Evolutionary conservation across 352 stramenopile genomes (phyloP).

Genomic region (Halophytophthora batemanensis): DNA sequence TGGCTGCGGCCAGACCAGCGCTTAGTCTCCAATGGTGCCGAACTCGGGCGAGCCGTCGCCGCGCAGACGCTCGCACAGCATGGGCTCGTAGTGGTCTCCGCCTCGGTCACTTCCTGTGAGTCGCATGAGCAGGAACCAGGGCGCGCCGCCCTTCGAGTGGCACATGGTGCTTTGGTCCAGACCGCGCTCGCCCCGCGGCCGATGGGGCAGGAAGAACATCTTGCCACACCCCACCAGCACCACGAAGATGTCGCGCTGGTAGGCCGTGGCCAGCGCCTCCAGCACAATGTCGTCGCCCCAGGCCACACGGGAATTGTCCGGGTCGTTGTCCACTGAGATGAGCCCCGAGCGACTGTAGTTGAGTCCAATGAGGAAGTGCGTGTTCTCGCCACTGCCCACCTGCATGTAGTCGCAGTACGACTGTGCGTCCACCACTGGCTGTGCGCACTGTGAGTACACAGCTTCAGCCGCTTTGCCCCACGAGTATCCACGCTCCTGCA

Average conservation of each 20-base stretch:
- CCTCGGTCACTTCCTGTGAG: constrained; percentile 81
- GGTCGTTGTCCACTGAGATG: constrained; percentile 80
- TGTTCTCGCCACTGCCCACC: constrained; percentile 70
- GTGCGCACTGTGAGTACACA: constrained; percentile 72
- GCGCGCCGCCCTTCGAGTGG: constrained; percentile 73
- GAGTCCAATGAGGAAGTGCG: constrained; percentile 74
- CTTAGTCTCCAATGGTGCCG: constrained; percentile 75
- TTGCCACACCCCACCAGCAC: constrained; percentile 84
- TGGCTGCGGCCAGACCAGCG: neutral
- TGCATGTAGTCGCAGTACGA: constrained; percentile 88
- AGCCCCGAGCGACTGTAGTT: constrained; percentile 78
- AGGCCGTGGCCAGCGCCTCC: constrained; percentile 80
- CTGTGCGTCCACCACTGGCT: constrained; percentile 65
- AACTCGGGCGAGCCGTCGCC: constrained; percentile 84
- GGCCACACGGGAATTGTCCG: constrained; percentile 72
- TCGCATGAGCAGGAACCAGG: constrained; percentile 88
- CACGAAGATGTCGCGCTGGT: constrained; percentile 87
- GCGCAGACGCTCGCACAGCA: constrained; percentile 80
- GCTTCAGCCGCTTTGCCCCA: constrained; percentile 72
- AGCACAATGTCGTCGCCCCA: constrained; percentile 87
- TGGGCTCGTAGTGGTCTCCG: constrained; percentile 87
- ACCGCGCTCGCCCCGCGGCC: constrained; percentile 42
- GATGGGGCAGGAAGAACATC: constrained; percentile 88
- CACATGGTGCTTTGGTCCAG: constrained; percentile 42
- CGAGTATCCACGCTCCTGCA: constrained; percentile 77